Percentiles rank a stretch among this genome's conserved stretches.
phyloP scores from a whole-genome alignment of 495 filamentous ascomycete genomes.

The Hyaloscypha bicolor region DNA sequence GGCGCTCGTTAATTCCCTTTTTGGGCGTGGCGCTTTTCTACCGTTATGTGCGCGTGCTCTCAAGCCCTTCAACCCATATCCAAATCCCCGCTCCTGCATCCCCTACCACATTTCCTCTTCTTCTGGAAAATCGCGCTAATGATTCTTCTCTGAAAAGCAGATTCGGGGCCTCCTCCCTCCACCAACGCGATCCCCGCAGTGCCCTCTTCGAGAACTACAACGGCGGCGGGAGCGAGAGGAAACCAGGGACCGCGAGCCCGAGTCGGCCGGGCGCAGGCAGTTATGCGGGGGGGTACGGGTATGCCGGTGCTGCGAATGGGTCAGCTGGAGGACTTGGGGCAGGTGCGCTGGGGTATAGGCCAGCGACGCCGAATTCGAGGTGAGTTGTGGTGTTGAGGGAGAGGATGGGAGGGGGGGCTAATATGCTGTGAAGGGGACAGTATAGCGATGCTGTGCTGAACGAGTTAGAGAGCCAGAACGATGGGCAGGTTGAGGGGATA shows the following conservation, averaged over 20 bases:
- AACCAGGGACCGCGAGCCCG: constrained; percentile 50
- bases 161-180: constrained; percentile 43
- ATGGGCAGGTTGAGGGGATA: constrained; percentile 86
- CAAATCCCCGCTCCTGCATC: not conserved
- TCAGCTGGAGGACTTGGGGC: constrained; percentile 8
- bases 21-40: not conserved
- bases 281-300: constrained; percentile 60
- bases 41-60: not conserved
- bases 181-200: constrained; percentile 84
- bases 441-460: constrained; percentile 92
- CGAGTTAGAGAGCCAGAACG: constrained; percentile 95
- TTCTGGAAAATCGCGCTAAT: not conserved
- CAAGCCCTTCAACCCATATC: not conserved
- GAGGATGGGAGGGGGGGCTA: not conserved
- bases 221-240: constrained; percentile 59
- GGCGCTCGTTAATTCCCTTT: constrained; percentile 3
- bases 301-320: constrained; percentile 49
- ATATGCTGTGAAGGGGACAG: constrained; percentile 63
- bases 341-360: constrained; percentile 45
- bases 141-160: not conserved
- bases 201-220: constrained; percentile 88
- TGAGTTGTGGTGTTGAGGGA: constrained; percentile 39
- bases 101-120: not conserved
- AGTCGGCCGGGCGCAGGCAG: constrained; percentile 29
- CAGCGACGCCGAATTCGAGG: constrained; percentile 85